Percentiles rank a stretch among this genome's conserved stretches.
Conservation (phyloP, 305 asterid species). For the Withania somnifera region DNA sequence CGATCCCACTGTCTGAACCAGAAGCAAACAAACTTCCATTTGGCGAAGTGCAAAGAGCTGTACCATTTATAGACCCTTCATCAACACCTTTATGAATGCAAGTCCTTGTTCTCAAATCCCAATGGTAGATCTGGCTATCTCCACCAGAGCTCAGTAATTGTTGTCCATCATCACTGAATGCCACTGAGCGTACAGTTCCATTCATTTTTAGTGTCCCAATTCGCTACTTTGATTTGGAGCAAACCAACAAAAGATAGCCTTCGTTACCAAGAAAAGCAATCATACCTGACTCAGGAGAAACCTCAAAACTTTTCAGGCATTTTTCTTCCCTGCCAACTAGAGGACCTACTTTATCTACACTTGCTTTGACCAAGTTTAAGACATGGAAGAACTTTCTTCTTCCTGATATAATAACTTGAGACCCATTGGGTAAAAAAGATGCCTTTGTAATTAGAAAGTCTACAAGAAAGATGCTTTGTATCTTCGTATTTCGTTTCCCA, state of each 20-base stretch:
- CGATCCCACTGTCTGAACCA: slow-evolving; percentile 78
- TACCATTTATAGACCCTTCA: slow-evolving; percentile 80
- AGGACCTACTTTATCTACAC: slow-evolving; percentile 66
- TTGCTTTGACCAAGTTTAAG: slow-evolving; percentile 64
- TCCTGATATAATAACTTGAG: slow-evolving; percentile 67
- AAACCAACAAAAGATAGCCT: slow-evolving; percentile 72
- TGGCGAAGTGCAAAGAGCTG: slow-evolving; percentile 58
- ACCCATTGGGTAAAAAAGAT: slow-evolving; percentile 78
- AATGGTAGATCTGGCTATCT: slow-evolving; percentile 80
- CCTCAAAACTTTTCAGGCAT: slow-evolving; percentile 75
- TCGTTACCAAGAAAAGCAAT: slow-evolving; percentile 83
- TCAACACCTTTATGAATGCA: slow-evolving; percentile 76
- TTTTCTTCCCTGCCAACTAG: slow-evolving; percentile 82
- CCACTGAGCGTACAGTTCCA: slow-evolving; percentile 60
- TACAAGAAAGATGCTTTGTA: slow-evolving; percentile 73
- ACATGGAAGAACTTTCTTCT: slow-evolving; percentile 78
- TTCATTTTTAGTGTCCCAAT: slow-evolving; percentile 87
- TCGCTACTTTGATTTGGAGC: slow-evolving; percentile 64
- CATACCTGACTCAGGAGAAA: slow-evolving; percentile 73
- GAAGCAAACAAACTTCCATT: slow-evolving; percentile 72
- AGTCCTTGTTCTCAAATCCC: slow-evolving; percentile 75
- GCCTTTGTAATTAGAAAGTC: slow-evolving; percentile 79
- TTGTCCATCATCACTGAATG: slow-evolving; percentile 54
- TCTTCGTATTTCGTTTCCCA: slow-evolving; percentile 64
- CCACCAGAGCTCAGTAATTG: slow-evolving; percentile 72